A percentile compares a stretch with the other conserved stretches of the same genome.
Evolutionary conservation across 2,329 filamentous ascomycete species (phyloP).

Genomic region (Aureobasidium namibiae): DNA sequence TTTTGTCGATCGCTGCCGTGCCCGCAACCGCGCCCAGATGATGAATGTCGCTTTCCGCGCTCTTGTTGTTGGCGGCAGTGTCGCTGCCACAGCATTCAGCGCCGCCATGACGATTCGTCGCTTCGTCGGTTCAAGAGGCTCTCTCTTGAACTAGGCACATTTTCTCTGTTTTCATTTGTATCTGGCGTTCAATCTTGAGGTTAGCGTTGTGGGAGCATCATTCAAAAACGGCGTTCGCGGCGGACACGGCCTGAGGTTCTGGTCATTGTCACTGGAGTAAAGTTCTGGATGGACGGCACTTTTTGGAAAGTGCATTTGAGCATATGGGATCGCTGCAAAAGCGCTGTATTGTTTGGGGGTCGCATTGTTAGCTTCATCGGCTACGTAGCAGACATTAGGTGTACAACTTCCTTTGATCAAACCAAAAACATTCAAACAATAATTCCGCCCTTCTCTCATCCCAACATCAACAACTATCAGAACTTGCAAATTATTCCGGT

Average conservation of each 20-base stretch:
- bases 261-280: neutral
- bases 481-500: neutral
- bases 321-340: neutral
- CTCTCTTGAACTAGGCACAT: conserved; percentile 12
- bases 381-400: neutral
- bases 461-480: neutral
- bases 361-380: neutral
- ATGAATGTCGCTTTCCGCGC: conserved; percentile 46
- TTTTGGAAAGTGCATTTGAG: neutral
- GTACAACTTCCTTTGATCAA: neutral
- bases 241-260: neutral
- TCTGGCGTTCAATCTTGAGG: neutral
- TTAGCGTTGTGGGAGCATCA: conserved; percentile 4
- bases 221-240: conserved; percentile 4
- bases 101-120: conserved; percentile 28
- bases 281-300: neutral
- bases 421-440: neutral
- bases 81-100: conserved; percentile 35
- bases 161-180: neutral
- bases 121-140: conserved; percentile 23
- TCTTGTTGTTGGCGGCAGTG: conserved; percentile 40
- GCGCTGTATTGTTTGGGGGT: neutral
- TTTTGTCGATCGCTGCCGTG: conserved; percentile 47
- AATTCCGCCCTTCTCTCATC: neutral
- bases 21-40: conserved; percentile 48